Percentiles rank a stretch among this genome's conserved stretches.
Evolutionary conservation across 1,139 yeast genomes (phyloP).

Genomic region (Blastobotrys buckinghamii): DNA sequence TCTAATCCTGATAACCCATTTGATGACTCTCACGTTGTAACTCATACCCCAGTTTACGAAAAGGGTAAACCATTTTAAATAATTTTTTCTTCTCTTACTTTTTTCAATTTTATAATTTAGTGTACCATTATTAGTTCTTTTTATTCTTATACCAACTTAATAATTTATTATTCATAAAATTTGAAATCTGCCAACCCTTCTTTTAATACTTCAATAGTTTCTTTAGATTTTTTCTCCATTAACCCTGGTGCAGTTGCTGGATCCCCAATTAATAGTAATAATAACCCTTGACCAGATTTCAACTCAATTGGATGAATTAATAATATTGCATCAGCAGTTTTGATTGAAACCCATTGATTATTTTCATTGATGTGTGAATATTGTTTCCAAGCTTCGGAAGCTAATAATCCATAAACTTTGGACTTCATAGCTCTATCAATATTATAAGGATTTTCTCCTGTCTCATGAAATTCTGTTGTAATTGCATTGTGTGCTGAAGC

Average conservation of each 20-base stretch:
- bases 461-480: conserved; percentile 21
- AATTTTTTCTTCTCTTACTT: neutral
- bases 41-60: conserved; percentile 12
- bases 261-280: conserved; percentile 27
- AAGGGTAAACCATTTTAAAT: conserved; percentile 4
- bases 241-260: conserved; percentile 27
- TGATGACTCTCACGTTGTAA: conserved; percentile 50
- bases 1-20: conserved; percentile 51
- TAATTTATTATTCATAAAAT: conserved; percentile 16
- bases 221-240: conserved; percentile 21
- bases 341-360: conserved; percentile 23
- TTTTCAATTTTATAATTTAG: neutral
- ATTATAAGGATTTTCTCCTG: conserved; percentile 16
- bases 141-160: neutral
- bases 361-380: conserved; percentile 19
- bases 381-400: conserved; percentile 28
- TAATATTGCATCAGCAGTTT: conserved; percentile 25
- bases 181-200: conserved; percentile 24
- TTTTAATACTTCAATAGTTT: conserved; percentile 24
- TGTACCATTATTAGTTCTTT: no score
- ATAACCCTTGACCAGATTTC: conserved; percentile 18
- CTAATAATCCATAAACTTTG: conserved; percentile 28
- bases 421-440: conserved; percentile 27
- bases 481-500: conserved; percentile 26
- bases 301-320: conserved; percentile 23